These are phyloP conservation scores for Penicillium desertorum DNA, from an alignment of 495 filamentous ascomycete genomes.

Conservation along the genomic window DNA sequence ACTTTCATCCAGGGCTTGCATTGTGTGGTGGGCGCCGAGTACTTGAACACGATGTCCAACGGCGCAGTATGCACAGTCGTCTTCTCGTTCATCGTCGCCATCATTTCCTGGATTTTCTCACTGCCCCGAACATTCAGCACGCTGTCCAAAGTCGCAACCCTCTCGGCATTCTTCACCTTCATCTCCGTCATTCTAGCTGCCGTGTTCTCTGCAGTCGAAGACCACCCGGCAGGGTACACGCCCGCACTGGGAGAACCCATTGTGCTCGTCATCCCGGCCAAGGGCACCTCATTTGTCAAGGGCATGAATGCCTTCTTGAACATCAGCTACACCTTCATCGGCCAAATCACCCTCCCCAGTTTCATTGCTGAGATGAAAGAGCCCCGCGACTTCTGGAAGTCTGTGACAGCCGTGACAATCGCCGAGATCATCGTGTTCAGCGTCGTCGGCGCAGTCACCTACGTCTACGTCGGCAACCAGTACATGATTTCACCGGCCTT, in stretches of 20 bases:
- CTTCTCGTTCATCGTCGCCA: constrained; percentile 65
- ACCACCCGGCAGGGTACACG: constrained; percentile 63
- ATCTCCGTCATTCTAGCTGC: constrained; percentile 77
- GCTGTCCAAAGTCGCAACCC: constrained; percentile 71
- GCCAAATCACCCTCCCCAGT: constrained; percentile 84
- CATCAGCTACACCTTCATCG: constrained; percentile 90
- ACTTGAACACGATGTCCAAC: constrained; percentile 78
- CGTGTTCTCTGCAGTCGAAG: constrained; percentile 72
- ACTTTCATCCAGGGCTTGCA: constrained; percentile 86
- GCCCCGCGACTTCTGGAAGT: constrained; percentile 84
- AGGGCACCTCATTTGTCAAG: constrained; percentile 71
- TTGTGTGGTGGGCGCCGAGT: constrained; percentile 74
- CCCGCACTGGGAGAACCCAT: constrained; percentile 56
- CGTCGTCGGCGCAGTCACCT: constrained; percentile 70
- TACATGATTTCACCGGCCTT: constrained; percentile 83
- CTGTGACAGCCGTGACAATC: constrained; percentile 82
- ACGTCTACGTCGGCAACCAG: constrained; percentile 78
- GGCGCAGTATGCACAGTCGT: constrained; percentile 67
- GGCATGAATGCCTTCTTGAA: constrained; percentile 85
- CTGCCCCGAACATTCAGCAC: constrained; percentile 78
- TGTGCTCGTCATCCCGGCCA: constrained; percentile 62
- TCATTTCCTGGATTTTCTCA: constrained; percentile 73
- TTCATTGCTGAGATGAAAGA: constrained; percentile 94
- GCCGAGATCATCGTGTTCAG: constrained; percentile 80
- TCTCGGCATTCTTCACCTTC: constrained; percentile 81